Evolutionary conservation across 2,329 filamentous ascomycete genomes (phyloP).

Genomic region (Ophiosphaerella herpotricha): DNA sequence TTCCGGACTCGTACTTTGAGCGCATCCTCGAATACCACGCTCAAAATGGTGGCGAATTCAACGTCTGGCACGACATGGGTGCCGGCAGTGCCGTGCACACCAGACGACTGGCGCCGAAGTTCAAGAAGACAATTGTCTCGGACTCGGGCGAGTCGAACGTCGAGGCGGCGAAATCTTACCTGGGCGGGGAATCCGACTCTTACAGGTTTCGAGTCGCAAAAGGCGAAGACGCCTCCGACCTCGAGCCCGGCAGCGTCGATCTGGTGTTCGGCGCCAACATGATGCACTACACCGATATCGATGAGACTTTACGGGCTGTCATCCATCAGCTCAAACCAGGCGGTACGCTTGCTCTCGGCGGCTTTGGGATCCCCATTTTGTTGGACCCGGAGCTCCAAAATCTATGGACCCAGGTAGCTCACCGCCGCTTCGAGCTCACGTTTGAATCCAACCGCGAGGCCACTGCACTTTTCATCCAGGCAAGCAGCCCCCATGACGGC

Average conservation of each 20-base stretch:
- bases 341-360: slow-evolving; percentile 5
- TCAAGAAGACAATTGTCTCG: slow-evolving; percentile 2
- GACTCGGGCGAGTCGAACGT: slow-evolving; percentile 1
- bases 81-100: slow-evolving; percentile 3
- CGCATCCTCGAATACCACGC: slow-evolving; percentile 3
- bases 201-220: slow-evolving; percentile 4
- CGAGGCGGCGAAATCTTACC: slow-evolving; percentile 3
- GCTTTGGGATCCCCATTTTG: slow-evolving; percentile 4
- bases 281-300: slow-evolving; percentile 5
- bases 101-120: slow-evolving; percentile 1
- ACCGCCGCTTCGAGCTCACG: neutral
- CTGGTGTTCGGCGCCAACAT: slow-evolving; percentile 5
- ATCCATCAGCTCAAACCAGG: slow-evolving; percentile 4
- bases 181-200: slow-evolving; percentile 1
- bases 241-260: slow-evolving; percentile 4
- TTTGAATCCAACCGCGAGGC: neutral
- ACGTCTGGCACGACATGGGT: slow-evolving; percentile 5
- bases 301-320: slow-evolving; percentile 4
- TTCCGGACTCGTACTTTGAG: slow-evolving; percentile 7
- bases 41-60: slow-evolving; percentile 1
- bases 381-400: slow-evolving; percentile 2
- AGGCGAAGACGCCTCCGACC: slow-evolving; percentile 4
- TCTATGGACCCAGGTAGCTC: neutral
- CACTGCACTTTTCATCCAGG: slow-evolving; percentile 1
- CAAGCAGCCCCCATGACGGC: slow-evolving; percentile 5